Percentiles rank a stretch among this genome's conserved stretches.
Conservation (phyloP, 2,329 filamentous ascomycete species). For the Didymella pomorum region DNA sequence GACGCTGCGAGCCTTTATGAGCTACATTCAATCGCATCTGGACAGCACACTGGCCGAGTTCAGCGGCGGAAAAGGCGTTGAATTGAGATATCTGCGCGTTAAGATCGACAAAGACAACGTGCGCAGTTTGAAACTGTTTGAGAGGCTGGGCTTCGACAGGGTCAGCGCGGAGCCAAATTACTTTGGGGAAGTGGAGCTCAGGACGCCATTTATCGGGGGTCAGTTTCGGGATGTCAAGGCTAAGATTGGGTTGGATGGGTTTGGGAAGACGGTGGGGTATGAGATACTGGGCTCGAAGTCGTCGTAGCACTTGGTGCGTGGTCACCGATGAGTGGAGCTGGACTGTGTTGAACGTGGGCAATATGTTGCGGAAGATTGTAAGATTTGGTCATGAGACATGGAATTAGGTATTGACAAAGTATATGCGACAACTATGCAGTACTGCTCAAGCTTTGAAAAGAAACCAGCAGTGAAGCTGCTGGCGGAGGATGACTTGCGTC, state of each 20-base stretch:
- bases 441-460: not conserved
- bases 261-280: constrained; percentile 5
- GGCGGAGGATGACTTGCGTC: constrained; percentile 13
- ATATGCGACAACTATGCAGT: constrained; percentile 4
- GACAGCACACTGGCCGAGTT: constrained; percentile 67
- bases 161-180: constrained; percentile 63
- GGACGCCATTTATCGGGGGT: constrained; percentile 14
- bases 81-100: constrained; percentile 60
- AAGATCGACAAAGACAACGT: constrained; percentile 68
- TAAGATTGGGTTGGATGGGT: constrained; percentile 9
- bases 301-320: not conserved
- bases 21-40: constrained; percentile 68
- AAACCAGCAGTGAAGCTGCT: constrained; percentile 1
- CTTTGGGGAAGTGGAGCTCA: constrained; percentile 70
- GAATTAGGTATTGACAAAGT: constrained; percentile 17
- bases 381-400: not conserved
- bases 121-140: constrained; percentile 67
- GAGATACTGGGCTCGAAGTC: not conserved
- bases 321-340: not conserved
- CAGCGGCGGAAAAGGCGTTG: constrained; percentile 17
- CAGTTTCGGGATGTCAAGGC: constrained; percentile 2
- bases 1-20: constrained; percentile 72
- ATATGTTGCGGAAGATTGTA: not conserved
- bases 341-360: not conserved
- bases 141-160: constrained; percentile 65